Evolutionary conservation across 805 yeast genomes (phyloP).

Genomic region (Grigorovia humatica): DNA sequence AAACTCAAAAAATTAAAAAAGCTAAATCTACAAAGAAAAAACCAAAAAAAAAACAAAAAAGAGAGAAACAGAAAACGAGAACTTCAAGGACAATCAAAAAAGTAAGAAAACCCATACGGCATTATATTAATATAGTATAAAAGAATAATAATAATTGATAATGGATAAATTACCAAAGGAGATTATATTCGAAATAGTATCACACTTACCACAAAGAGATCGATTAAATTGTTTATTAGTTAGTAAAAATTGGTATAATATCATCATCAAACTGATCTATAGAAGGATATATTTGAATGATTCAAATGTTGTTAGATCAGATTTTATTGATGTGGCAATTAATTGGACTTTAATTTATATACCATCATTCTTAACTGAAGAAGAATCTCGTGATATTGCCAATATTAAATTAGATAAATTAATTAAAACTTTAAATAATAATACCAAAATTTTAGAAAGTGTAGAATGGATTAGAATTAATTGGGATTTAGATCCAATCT

Average conservation of each 20-base stretch:
- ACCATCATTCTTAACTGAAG: constrained; percentile 20
- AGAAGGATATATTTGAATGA: constrained; percentile 33
- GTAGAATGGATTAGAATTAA: constrained; percentile 33
- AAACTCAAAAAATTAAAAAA: too few relatives aligned
- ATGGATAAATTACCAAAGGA: constrained; percentile 19
- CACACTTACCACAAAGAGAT: constrained; percentile 30
- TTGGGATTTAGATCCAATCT: constrained; percentile 31
- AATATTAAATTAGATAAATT: constrained; percentile 23
- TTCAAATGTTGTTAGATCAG: constrained; percentile 31
- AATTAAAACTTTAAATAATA: constrained; percentile 20
- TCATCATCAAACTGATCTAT: constrained; percentile 28
- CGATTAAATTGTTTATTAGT: constrained; percentile 21
- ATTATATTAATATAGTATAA: neutral
- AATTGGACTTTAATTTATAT: constrained; percentile 31
- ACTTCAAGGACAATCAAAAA: too few relatives aligned
- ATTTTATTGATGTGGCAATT: constrained; percentile 28
- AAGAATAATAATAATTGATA: constrained; percentile 7
- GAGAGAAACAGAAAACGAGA: too few relatives aligned
- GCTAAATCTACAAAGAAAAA: too few relatives aligned
- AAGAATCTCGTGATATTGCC: constrained; percentile 23
- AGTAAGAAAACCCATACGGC: too few relatives aligned
- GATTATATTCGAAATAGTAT: constrained; percentile 22
- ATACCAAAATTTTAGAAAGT: constrained; percentile 15
- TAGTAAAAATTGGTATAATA: constrained; percentile 20
- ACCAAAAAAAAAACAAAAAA: too few relatives aligned